These are phyloP conservation scores for Leccinum sublutescens DNA, from an alignment of 768 basidiomycete genomes.

Conservation along the genomic window DNA sequence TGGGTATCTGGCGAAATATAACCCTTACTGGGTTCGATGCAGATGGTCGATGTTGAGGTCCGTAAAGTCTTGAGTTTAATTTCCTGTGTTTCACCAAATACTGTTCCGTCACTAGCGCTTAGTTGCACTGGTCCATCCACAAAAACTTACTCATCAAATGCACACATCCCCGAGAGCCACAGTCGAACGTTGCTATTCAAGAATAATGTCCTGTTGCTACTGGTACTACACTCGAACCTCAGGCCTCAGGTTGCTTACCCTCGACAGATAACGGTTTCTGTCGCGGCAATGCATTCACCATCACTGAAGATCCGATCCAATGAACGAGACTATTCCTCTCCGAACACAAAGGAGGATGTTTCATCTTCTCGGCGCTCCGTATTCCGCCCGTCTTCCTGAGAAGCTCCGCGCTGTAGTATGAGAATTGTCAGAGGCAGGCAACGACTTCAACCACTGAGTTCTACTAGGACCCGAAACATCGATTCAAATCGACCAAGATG, in stretches of 20 bases:
- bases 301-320: background rate
- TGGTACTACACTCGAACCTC: background rate
- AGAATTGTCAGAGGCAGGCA: background rate
- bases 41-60: constrained; percentile 7
- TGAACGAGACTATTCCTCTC: background rate
- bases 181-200: background rate
- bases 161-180: background rate
- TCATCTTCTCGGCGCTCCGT: constrained; percentile 7
- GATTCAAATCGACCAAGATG: background rate
- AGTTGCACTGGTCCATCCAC: background rate
- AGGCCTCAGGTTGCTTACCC: background rate
- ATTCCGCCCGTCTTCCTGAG: constrained; percentile 4
- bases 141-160: background rate
- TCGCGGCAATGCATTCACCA: background rate
- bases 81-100: background rate
- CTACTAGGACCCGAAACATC: background rate
- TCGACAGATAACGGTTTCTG: background rate
- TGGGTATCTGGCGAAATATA: constrained; percentile 17
- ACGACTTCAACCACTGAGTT: background rate
- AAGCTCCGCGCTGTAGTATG: background rate
- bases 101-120: constrained; percentile 3
- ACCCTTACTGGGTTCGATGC: constrained; percentile 1
- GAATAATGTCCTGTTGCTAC: background rate
- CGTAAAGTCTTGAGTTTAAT: background rate
- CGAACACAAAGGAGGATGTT: background rate